phyloP scores from a whole-genome alignment of 2,329 filamentous ascomycete genomes.

The Cordyceps farinosa region DNA sequence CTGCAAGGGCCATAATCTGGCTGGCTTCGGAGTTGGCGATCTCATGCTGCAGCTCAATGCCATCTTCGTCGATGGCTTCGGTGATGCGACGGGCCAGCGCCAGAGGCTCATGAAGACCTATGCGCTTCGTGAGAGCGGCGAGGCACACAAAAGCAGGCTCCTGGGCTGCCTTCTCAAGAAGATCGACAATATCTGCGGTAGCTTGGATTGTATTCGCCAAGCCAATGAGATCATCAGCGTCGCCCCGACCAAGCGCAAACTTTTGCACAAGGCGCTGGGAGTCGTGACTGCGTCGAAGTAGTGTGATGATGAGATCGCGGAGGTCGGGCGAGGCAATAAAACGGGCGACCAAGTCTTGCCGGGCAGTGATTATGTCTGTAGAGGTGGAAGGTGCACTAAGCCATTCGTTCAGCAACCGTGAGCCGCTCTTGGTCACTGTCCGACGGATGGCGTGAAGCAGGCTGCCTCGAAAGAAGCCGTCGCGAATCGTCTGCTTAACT shows the following conservation, averaged over 20 bases:
- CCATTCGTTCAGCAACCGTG: conserved; percentile 78
- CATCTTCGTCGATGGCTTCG: conserved; percentile 86
- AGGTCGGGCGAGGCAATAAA: conserved; percentile 66
- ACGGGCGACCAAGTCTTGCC: conserved; percentile 76
- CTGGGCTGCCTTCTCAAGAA: conserved; percentile 35
- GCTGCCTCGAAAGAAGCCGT: conserved; percentile 75
- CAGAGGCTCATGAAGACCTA: conserved; percentile 63
- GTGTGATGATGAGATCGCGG: conserved; percentile 62
- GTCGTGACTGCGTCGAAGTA: conserved; percentile 76
- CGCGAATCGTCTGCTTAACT: conserved; percentile 79
- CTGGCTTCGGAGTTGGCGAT: conserved; percentile 68
- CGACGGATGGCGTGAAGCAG: conserved; percentile 83
- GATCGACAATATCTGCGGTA: conserved; percentile 60
- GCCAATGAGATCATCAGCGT: conserved; percentile 83
- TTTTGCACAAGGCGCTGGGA: conserved; percentile 88
- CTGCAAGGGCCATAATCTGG: conserved; percentile 68
- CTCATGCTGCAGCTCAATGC: conserved; percentile 74
- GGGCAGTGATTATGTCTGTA: conserved; percentile 68
- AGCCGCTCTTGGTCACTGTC: conserved; percentile 88
- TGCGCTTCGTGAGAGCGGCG: conserved; percentile 47
- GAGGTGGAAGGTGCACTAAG: conserved; percentile 91
- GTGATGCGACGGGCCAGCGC: conserved; percentile 69
- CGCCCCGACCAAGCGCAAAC: conserved; percentile 87
- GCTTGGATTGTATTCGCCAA: conserved; percentile 77
- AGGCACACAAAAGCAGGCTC: conserved; percentile 34